Evolutionary conservation across 2,329 filamentous ascomycete species (phyloP).

Genomic region (Magnaporthiopsis rhizophila): DNA sequence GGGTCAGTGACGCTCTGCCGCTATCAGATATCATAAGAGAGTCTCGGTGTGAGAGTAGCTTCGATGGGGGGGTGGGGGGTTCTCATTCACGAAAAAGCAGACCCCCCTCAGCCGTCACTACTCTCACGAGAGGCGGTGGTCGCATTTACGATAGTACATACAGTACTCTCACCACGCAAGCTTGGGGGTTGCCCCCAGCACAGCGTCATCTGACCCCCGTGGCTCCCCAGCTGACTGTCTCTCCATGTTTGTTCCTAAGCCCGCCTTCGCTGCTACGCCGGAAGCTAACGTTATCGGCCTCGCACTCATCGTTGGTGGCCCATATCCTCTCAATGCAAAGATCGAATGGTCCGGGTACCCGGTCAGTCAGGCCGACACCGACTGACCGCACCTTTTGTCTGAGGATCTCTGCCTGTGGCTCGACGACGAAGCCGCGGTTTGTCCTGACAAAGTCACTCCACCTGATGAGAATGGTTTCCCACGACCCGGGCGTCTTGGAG

Average conservation of each 20-base stretch:
- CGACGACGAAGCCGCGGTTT: slow-evolving; percentile 83
- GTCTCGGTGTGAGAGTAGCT: too few species aligned
- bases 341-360: slow-evolving; percentile 81
- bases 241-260: slow-evolving; percentile 33
- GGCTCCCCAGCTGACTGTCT: slow-evolving; percentile 30
- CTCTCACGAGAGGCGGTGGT: background rate
- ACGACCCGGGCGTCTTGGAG: slow-evolving; percentile 68
- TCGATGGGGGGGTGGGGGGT: too few species aligned
- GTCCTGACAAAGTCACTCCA: slow-evolving; percentile 93
- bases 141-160: background rate
- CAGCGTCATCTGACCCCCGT: background rate
- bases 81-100: too few species aligned
- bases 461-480: slow-evolving; percentile 91
- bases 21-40: too few species aligned
- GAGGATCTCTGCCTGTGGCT: slow-evolving; percentile 86
- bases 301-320: slow-evolving; percentile 65
- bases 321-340: slow-evolving; percentile 79
- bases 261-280: slow-evolving; percentile 22
- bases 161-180: background rate
- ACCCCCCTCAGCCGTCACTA: background rate
- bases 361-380: slow-evolving; percentile 82
- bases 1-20: too few species aligned
- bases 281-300: slow-evolving; percentile 23
- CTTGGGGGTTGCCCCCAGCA: background rate
- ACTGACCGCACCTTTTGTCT: slow-evolving; percentile 78